A percentile compares a stretch with the other conserved stretches of the same genome.
Evolutionary conservation across 2,329 filamentous ascomycete species (phyloP).

Genomic region (Penicillium sp.): DNA sequence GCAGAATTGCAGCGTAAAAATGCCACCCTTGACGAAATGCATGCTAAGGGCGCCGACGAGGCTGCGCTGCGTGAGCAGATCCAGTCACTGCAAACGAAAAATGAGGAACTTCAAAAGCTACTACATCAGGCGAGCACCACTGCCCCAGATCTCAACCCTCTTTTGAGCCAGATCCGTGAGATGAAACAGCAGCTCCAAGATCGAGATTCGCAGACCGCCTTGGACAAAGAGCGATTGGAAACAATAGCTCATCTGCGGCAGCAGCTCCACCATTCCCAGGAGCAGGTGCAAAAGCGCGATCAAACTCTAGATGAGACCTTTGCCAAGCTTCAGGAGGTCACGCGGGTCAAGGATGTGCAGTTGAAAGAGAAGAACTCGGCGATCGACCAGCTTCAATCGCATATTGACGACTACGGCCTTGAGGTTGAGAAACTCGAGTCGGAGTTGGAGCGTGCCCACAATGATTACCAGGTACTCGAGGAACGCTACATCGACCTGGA

Average conservation of each 20-base stretch:
- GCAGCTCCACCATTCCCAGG: slow-evolving; percentile 32
- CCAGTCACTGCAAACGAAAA: slow-evolving; percentile 28
- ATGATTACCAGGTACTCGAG: slow-evolving; percentile 35
- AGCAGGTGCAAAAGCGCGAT: slow-evolving; percentile 37
- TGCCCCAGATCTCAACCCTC: slow-evolving; percentile 21
- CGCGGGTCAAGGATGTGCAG: slow-evolving; percentile 32
- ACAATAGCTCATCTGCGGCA: slow-evolving; percentile 34
- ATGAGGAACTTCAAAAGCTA: slow-evolving; percentile 26
- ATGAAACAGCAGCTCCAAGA: slow-evolving; percentile 33
- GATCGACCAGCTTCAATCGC: slow-evolving; percentile 36
- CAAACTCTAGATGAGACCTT: slow-evolving; percentile 33
- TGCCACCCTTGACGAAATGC: slow-evolving; percentile 27
- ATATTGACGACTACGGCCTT: slow-evolving; percentile 34
- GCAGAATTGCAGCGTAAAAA: slow-evolving; percentile 36
- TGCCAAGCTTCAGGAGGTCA: slow-evolving; percentile 33
- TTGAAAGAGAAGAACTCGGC: slow-evolving; percentile 36
- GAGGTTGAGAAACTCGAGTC: slow-evolving; percentile 37
- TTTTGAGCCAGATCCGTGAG: slow-evolving; percentile 33
- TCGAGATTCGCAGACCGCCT: slow-evolving; percentile 19
- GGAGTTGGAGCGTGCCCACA: slow-evolving; percentile 33
- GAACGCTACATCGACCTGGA: slow-evolving; percentile 35
- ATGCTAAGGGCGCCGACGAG: slow-evolving; percentile 24
- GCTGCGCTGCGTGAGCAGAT: slow-evolving; percentile 30
- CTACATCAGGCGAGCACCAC: slow-evolving; percentile 24
- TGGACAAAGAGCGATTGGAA: slow-evolving; percentile 31